A percentile compares a stretch with the other conserved stretches of the same genome.
phyloP scores from a whole-genome alignment of 768 basidiomycete species.

The Termitomyces sp. region DNA sequence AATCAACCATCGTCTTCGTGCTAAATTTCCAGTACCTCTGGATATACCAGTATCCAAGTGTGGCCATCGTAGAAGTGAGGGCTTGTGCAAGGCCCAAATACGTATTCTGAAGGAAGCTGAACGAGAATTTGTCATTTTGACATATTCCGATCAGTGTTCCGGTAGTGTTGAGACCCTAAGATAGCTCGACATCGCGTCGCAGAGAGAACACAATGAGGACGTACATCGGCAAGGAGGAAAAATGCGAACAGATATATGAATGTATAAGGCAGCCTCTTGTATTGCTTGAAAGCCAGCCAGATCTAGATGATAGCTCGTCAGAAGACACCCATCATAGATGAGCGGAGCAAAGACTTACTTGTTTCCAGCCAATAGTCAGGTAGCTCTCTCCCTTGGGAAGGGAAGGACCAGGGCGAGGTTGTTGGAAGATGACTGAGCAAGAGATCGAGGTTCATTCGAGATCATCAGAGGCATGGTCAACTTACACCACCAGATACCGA shows the following conservation, averaged over 20 bases:
- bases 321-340: background rate
- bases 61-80: conserved; percentile 69
- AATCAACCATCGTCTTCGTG: conserved; percentile 75
- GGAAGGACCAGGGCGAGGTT: conserved; percentile 76
- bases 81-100: conserved; percentile 78
- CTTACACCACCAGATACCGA: conserved; percentile 89
- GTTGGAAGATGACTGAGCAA: conserved; percentile 71
- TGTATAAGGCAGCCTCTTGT: conserved; percentile 76
- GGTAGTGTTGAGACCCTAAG: conserved; percentile 77
- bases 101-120: conserved; percentile 80
- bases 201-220: conserved; percentile 20
- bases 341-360: conserved; percentile 39
- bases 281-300: conserved; percentile 73
- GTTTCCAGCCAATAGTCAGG: conserved; percentile 84
- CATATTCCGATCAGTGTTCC: conserved; percentile 73
- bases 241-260: conserved; percentile 77
- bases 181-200: background rate
- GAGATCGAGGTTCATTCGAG: background rate
- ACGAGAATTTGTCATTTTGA: conserved; percentile 78
- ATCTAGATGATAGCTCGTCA: conserved; percentile 45
- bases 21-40: conserved; percentile 76
- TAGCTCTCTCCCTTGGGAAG: conserved; percentile 77
- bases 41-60: conserved; percentile 81
- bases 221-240: conserved; percentile 76
- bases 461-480: background rate